phyloP scores from a whole-genome alignment of 164 flowering plant species.

The Annona squamosa region DNA sequence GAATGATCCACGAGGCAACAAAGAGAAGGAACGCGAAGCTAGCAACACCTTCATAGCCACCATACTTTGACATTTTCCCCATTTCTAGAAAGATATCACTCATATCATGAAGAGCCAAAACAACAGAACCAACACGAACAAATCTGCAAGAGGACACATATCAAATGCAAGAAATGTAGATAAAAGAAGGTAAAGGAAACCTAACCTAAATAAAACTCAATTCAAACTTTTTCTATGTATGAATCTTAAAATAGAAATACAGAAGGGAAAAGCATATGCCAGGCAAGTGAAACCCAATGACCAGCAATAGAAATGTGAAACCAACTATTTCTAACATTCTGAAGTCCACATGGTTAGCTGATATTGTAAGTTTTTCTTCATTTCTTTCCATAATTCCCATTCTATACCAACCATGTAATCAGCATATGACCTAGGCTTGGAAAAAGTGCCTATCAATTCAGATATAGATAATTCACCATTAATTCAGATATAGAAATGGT shows the following conservation, averaged over 20 bases:
- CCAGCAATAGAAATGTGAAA: not conserved
- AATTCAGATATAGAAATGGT: no score
- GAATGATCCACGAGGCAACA: conserved; percentile 66
- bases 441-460: no score
- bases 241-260: no score
- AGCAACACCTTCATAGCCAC: conserved; percentile 63
- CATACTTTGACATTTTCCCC: conserved; percentile 91
- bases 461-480: no score
- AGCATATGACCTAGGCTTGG: not conserved
- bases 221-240: no score
- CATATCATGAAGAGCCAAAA: conserved; percentile 95
- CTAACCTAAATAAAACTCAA: no score
- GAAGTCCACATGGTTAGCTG: not conserved
- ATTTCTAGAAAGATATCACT: conserved; percentile 88
- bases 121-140: conserved; percentile 84
- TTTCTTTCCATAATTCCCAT: not conserved
- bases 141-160: conserved; percentile 45
- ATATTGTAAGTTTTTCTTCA: no score
- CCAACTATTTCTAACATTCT: no score
- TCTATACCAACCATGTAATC: not conserved
- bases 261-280: not conserved
- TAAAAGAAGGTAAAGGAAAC: no score
- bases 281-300: not conserved
- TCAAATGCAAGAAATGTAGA: not conserved
- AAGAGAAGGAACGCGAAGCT: conserved; percentile 67